Base-by-base conservation (phyloP, 2,329 filamentous ascomycete genomes). In the Aspergillaceae sp. region DNA sequence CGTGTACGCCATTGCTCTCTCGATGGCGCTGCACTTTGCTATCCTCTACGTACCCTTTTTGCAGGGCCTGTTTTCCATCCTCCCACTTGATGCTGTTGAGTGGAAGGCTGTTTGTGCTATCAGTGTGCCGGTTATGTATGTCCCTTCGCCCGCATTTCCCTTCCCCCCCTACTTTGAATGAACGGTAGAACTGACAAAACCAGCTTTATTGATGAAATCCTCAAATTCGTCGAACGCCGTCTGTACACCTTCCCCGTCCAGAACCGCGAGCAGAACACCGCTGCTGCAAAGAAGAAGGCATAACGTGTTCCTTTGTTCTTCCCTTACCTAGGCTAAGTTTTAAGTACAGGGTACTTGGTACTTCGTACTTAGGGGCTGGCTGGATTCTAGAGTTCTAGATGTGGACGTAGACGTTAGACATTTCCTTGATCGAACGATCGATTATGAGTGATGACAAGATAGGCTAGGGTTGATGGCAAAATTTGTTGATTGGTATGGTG, bases 21-120 rank as follows among this genome's bases (percentile, higher is more conserved):
- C 87, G 35, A 98, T 98, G 92, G 82, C 81, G 1, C 77, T 98
- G 47, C 92, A 98, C 75, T 96, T 97, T 67, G 87, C 83, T 27
- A 83, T 98, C 42, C 77, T 98, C 34, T 98, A 98, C 71, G 85
- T 84, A 2, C 92, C 94, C 0, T 81, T 95, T 71, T 71, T 98
- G 48, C 91, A 96, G 71, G 75, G 74, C 5, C 72, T 98, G 48
- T 98, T 98, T 73, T 87, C 86, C 34, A 97, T 98, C 54, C 70
- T 95, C 52, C 90, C 92, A 7, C 71, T 98, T 55, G 84, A 91
- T 63, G 80, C 78, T 79, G 75, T 72, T 19, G 92, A 98, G 70
- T 98, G 92, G 92, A 82, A 88, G 71, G 90, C 94, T 11, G 92
- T 98, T 41, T 62, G 96, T 52, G 68, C 76, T 30, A 92, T 97